A percentile compares a stretch with the other conserved stretches of the same genome.
These are phyloP conservation scores for Candolleomyces eurysporus DNA, from an alignment of 768 basidiomycete genomes.

Conservation along the genomic window DNA sequence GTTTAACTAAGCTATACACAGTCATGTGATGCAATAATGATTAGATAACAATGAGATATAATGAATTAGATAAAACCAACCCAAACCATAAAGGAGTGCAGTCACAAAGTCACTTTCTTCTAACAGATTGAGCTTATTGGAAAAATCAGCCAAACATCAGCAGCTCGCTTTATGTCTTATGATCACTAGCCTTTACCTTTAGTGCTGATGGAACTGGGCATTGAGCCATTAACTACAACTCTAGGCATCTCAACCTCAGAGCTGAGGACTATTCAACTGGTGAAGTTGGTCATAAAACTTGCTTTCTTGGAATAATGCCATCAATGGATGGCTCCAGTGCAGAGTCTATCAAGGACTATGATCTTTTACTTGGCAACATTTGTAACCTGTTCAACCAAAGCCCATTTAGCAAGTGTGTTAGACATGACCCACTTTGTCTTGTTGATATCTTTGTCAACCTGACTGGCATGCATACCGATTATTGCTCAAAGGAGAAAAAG, in stretches of 20 bases:
- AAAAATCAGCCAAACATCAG: neutral
- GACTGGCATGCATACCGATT: conserved; percentile 17
- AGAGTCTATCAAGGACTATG: conserved; percentile 20
- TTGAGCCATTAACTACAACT: neutral
- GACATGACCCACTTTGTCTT: conserved; percentile 1
- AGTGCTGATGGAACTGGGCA: neutral
- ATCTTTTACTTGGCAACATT: conserved; percentile 11
- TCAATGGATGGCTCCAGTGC: conserved; percentile 18
- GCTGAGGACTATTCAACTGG: conserved; percentile 4
- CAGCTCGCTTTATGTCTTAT: neutral
- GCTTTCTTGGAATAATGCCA: conserved; percentile 19
- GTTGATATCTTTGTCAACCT: conserved; percentile 19
- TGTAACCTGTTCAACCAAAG: neutral
- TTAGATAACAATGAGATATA: too few species aligned
- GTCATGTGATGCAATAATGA: too few species aligned
- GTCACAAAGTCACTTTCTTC: neutral
- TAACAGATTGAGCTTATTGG: neutral
- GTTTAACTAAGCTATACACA: too few species aligned
- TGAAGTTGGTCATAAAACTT: conserved; percentile 1
- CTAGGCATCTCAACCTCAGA: conserved; percentile 1
- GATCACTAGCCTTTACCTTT: neutral
- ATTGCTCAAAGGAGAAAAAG: conserved; percentile 26
- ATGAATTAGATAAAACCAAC: too few species aligned
- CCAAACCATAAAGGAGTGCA: too few species aligned
- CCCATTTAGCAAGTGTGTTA: neutral